phyloP scores from a whole-genome alignment of 2,329 filamentous ascomycete genomes.

The Orbilia javanica region DNA sequence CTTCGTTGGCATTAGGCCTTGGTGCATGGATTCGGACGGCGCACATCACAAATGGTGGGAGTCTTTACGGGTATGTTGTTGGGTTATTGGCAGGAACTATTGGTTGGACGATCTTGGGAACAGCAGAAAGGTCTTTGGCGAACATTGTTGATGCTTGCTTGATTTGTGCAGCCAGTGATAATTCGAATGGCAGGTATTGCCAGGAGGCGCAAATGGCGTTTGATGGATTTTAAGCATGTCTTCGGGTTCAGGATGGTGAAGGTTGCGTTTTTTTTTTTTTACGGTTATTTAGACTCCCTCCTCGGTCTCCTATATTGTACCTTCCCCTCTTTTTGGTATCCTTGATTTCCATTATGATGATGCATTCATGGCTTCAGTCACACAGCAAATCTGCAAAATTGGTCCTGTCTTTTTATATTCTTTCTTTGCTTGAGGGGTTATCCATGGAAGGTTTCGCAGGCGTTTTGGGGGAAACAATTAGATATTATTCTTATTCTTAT shows the following conservation, averaged over 20 bases:
- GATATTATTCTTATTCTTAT: conserved; percentile 15
- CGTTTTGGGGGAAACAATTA: conserved; percentile 13
- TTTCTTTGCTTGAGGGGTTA: not conserved
- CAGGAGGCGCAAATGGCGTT: conserved; percentile 68
- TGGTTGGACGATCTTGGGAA: conserved; percentile 90
- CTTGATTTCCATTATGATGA: conserved; percentile 1
- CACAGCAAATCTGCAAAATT: too few species aligned
- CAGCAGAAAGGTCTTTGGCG: conserved; percentile 88
- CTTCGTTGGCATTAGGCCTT: conserved; percentile 89
- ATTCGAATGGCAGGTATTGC: conserved; percentile 75
- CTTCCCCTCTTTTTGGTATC: not conserved
- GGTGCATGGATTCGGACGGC: conserved; percentile 97
- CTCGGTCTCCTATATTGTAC: conserved; percentile 1
- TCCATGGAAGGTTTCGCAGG: conserved; percentile 2
- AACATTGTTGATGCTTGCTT: conserved; percentile 89
- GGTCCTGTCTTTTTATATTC: conserved; percentile 6
- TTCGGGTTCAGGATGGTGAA: conserved; percentile 6
- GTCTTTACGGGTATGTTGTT: conserved; percentile 93
- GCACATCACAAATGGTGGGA: conserved; percentile 81
- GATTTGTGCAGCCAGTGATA: conserved; percentile 94
- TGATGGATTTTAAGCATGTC: conserved; percentile 54
- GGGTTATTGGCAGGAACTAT: conserved; percentile 93
- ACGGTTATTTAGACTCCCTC: conserved; percentile 4
- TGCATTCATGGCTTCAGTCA: conserved; percentile 16
- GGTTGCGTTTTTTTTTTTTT: not conserved